Evolutionary conservation across 1,284 basidiomycete species (phyloP), one percentile per base, ranked within the genome.

Genomic region (Porogramme epimiltina): DNA sequence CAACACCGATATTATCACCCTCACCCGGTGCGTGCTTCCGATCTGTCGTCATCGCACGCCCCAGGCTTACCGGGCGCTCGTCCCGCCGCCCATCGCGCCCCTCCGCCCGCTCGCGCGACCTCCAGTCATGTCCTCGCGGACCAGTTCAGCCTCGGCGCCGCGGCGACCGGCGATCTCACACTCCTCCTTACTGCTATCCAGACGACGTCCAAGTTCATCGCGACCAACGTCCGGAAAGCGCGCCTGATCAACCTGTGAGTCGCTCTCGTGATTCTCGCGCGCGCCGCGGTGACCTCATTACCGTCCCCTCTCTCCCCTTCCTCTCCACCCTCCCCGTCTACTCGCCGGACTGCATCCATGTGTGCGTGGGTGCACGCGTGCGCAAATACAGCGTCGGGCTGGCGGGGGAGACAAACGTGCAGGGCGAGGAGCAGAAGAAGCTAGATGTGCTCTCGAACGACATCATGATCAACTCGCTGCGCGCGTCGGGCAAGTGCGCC

Each of bases 381-480:
- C 43, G 40, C 50, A 31, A n/a, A 18, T 6, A 3, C 63, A 95
- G 93, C 23, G 89, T 99, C 63, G 97, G 97, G 31, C 81, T 95
- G 19, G 97, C 97, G 11, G 97, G 97, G 19, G 93, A 95, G 66
- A 91, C 90, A 42, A 99, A 99, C 69, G 91, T 97, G 13, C 94
- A 97, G 73, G 97, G 97, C 44, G 97, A 99, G 72, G 97, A 98
- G 70, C 97, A 99, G 80, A 99, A 99, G 83, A 99, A 99, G 77
- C 82, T 99, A 51, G 96, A 98, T 69, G 90, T 98, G 19, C 81
- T 99, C 46, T 93, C 95, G 20, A 99, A 99, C 73, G 95, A 99
- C 71, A 99, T 99, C 81, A 99, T 99, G 97, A 85, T 99, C 70
- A 99, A 98, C 66, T 86, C 92, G 36, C 81, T 98, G 40, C 81